These are phyloP conservation scores for Delphinella strobiligena DNA, from an alignment of 2,329 filamentous ascomycete genomes.

Conservation along the genomic window DNA sequence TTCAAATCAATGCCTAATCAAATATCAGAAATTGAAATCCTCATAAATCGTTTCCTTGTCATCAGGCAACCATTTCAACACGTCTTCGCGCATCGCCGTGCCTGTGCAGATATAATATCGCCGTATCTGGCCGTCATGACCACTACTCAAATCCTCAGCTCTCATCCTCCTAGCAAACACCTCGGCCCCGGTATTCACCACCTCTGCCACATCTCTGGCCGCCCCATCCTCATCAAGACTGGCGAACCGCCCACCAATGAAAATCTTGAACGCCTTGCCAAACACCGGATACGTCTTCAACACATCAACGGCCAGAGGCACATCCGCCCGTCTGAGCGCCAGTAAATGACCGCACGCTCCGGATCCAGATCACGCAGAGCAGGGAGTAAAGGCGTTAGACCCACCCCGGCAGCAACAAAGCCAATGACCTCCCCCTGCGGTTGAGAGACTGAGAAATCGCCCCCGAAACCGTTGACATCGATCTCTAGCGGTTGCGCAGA, in stretches of 20 bases:
- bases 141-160: slow-evolving; percentile 31
- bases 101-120: slow-evolving; percentile 52
- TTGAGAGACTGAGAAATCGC: slow-evolving; percentile 38
- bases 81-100: slow-evolving; percentile 33
- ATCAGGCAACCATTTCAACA: slow-evolving; percentile 35
- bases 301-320: slow-evolving; percentile 49
- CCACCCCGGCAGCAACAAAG: slow-evolving; percentile 70
- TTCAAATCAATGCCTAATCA: too few relatives aligned
- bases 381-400: slow-evolving; percentile 66
- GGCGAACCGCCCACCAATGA: slow-evolving; percentile 55
- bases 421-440: slow-evolving; percentile 28
- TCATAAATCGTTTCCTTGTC: slow-evolving; percentile 37
- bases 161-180: slow-evolving; percentile 35
- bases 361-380: slow-evolving; percentile 25
- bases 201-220: too few relatives aligned
- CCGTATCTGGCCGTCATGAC: slow-evolving; percentile 20
- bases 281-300: slow-evolving; percentile 43
- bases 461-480: slow-evolving; percentile 61
- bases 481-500: slow-evolving; percentile 49
- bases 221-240: too few relatives aligned
- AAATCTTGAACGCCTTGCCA: slow-evolving; percentile 43
- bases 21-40: slow-evolving; percentile 36
- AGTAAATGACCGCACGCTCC: slow-evolving; percentile 50
- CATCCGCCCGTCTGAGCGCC: slow-evolving; percentile 51
- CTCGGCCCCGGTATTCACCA: slow-evolving; percentile 23